A percentile compares a stretch with the other conserved stretches of the same genome.
Evolutionary conservation across 305 asterid species (phyloP).

Genomic region (Solanum hybrid): DNA sequence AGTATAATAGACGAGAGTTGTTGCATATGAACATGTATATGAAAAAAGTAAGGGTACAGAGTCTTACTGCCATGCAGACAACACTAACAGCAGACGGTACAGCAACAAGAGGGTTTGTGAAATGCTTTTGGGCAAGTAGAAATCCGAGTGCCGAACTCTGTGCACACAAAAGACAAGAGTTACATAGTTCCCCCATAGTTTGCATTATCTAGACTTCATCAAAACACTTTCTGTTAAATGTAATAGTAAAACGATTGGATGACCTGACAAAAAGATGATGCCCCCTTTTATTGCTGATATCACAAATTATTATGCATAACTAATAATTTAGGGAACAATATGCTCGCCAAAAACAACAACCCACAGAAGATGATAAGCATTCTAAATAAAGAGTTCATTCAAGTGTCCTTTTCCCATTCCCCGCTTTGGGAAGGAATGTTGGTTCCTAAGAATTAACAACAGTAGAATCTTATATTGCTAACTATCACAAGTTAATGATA

Average conservation of each 20-base stretch:
- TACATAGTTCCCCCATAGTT: background rate
- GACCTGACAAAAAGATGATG: background rate
- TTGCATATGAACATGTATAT: background rate
- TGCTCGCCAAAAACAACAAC: background rate
- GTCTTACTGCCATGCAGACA: slow-evolving; percentile 95
- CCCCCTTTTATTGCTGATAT: background rate
- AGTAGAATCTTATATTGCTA: background rate
- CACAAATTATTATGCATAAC: background rate
- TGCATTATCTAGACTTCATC: background rate
- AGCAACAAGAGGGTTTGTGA: slow-evolving; percentile 91
- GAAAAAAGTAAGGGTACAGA: background rate
- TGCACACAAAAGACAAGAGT: background rate
- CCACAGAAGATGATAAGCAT: background rate
- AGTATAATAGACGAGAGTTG: background rate
- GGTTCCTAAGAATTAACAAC: background rate
- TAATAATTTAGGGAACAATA: background rate
- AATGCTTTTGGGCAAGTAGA: slow-evolving; percentile 86
- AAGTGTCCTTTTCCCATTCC: background rate
- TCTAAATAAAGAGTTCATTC: background rate
- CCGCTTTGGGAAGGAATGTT: background rate
- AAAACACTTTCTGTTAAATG: background rate
- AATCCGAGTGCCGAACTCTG: slow-evolving; percentile 99
- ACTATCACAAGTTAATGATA: background rate
- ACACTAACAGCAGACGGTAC: slow-evolving; percentile 99
- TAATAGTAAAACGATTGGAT: background rate